Percentiles rank a stretch among this genome's conserved stretches.
These are phyloP conservation scores for Suillus cothurnatus DNA, from an alignment of 768 basidiomycete genomes.

Conservation along the genomic window DNA sequence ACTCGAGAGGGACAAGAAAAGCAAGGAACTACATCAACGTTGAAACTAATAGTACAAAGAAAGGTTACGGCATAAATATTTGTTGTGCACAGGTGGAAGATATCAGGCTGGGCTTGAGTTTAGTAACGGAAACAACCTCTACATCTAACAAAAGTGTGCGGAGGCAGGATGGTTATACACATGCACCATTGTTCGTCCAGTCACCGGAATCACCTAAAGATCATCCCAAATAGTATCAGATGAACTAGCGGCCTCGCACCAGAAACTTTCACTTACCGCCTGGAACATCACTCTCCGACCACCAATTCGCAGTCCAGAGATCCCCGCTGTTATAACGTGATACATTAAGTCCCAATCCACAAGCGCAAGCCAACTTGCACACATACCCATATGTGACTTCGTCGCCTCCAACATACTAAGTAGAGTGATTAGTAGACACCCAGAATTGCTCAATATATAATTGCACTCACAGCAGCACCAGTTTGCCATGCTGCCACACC, in stretches of 20 bases:
- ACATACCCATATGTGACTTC: slow-evolving; percentile 44
- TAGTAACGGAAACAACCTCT: not conserved
- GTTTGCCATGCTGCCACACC: slow-evolving; percentile 45
- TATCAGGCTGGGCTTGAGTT: not conserved
- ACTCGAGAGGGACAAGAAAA: not conserved
- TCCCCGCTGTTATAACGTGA: slow-evolving; percentile 37
- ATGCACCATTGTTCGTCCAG: slow-evolving; percentile 39
- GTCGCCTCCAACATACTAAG: slow-evolving; percentile 46
- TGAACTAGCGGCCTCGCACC: slow-evolving; percentile 1
- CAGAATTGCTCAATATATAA: not conserved
- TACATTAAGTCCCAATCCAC: not conserved
- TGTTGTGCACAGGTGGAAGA: not conserved
- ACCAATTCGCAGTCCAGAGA: slow-evolving; percentile 53
- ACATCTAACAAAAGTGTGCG: not conserved
- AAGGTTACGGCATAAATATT: not conserved
- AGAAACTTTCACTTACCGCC: slow-evolving; percentile 29
- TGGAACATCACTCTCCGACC: slow-evolving; percentile 45
- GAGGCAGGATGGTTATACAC: slow-evolving; percentile 8
- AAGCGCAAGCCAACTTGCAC: no score
- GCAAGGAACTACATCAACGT: not conserved
- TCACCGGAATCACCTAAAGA: slow-evolving; percentile 24
- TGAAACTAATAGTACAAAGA: not conserved
- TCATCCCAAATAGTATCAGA: not conserved
- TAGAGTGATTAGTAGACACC: not conserved
- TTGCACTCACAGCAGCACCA: slow-evolving; percentile 37